Conservation (phyloP, 2,329 filamentous ascomycete species). For the Diaporthe ampelina region DNA sequence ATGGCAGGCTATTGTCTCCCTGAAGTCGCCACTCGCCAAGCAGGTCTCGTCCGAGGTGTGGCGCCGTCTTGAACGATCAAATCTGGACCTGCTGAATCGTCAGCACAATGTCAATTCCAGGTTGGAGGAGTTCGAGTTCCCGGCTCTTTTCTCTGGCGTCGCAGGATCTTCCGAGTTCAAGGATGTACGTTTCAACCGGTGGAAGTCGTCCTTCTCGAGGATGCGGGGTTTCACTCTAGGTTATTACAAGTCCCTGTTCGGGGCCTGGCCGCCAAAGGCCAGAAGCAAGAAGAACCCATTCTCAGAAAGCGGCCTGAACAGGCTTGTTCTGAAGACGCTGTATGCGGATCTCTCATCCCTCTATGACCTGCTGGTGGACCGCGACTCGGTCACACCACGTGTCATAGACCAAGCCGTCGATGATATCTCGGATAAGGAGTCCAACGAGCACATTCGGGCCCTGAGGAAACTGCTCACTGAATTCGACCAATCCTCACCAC, state of each 20-base stretch:
- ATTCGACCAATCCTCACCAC: constrained; percentile 89
- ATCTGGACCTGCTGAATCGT: constrained; percentile 82
- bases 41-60: constrained; percentile 79
- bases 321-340: constrained; percentile 83
- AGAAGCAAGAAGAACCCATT: constrained; percentile 93
- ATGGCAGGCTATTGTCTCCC: constrained; percentile 77
- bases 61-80: constrained; percentile 85
- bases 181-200: constrained; percentile 84
- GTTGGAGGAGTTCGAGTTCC: constrained; percentile 92
- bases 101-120: constrained; percentile 78
- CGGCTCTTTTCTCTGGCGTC: constrained; percentile 87
- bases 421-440: constrained; percentile 53
- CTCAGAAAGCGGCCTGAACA: constrained; percentile 87
- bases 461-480: constrained; percentile 86
- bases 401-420: constrained; percentile 76
- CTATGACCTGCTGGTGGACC: constrained; percentile 91
- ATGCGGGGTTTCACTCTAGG: constrained; percentile 81
- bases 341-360: constrained; percentile 89
- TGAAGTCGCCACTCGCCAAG: constrained; percentile 77
- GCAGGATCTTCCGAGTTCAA: constrained; percentile 88
- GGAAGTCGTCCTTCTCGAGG: constrained; percentile 80
- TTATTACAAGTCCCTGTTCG: constrained; percentile 73
- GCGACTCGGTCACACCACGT: constrained; percentile 81
- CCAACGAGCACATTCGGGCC: constrained; percentile 75
- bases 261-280: constrained; percentile 90